A percentile compares a stretch with the other conserved stretches of the same genome.
Evolutionary conservation across 768 basidiomycete genomes (phyloP).

Genomic region (Neoboletus magnificus): DNA sequence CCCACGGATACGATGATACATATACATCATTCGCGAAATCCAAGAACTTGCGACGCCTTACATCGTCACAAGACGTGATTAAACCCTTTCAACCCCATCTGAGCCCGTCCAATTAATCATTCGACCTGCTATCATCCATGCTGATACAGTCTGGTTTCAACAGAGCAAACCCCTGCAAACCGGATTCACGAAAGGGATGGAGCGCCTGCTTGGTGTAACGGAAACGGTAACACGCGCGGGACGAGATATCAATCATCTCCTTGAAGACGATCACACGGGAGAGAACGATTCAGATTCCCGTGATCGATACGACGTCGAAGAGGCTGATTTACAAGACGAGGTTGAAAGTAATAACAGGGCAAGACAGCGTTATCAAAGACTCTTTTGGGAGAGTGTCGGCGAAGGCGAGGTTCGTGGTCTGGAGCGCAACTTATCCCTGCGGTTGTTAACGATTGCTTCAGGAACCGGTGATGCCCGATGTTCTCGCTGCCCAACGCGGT

Average conservation of each 20-base stretch:
- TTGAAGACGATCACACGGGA: conserved; percentile 6
- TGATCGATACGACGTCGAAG: conserved; percentile 46
- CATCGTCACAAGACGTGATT: conserved; percentile 58
- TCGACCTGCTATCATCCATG: background rate
- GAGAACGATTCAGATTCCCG: background rate
- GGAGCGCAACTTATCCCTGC: background rate
- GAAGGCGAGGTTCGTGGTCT: conserved; percentile 58
- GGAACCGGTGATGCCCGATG: conserved; percentile 62
- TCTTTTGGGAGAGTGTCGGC: conserved; percentile 76
- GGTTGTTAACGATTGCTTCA: conserved; percentile 24
- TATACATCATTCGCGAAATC: conserved; percentile 66
- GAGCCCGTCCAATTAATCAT: conserved; percentile 29
- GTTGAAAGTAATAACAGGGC: conserved; percentile 51
- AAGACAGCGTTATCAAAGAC: conserved; percentile 62
- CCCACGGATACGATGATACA: conserved; percentile 46
- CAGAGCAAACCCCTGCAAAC: conserved; percentile 71
- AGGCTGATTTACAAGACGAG: conserved; percentile 63
- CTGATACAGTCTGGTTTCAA: background rate
- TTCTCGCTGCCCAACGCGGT: conserved; percentile 47
- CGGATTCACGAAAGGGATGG: conserved; percentile 81
- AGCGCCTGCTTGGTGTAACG: conserved; percentile 63
- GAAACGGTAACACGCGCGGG: conserved; percentile 17
- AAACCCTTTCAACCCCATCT: conserved; percentile 72
- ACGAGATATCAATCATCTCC: conserved; percentile 1
- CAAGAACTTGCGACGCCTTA: conserved; percentile 62